Base-by-base conservation (phyloP, 2,329 filamentous ascomycete species). In the Ophiocordyceps robertsii region DNA sequence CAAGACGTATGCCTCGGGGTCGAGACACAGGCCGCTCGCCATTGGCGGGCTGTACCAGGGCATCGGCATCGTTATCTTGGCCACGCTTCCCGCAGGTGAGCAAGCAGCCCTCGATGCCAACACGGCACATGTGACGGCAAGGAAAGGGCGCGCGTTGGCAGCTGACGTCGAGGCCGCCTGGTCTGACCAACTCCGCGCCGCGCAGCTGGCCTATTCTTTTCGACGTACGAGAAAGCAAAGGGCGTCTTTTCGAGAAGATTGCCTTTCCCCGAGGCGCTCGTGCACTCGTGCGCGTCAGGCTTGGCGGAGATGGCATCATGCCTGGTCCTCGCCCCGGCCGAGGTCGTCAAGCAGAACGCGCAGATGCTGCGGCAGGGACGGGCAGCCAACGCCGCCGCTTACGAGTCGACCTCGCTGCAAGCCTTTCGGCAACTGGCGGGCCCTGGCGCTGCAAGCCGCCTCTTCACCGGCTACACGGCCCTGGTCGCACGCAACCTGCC, bases 331-430 rank as follows among this genome's bases (percentile, higher is more conserved):
- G 90, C 88, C 0, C 89, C 88, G 0, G 86, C 87, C 13, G 88
- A 95, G 59, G 85, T 94, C 8, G 76, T 95, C 48, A 95, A 95
- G 65, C 88, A 94, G 58, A 95, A 95, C 60, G 87, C 89, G 0
- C 88, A 95, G 60, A 88, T 95, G 73, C 68, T 92, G 1, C 67
- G 54, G 29, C 54, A 47, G 14, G 51, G 45, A 47, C 45, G 37
- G 49, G 33, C 32, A 31, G 32, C 43, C 53, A 54, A 48, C 19
- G 50, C 45, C 14, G 31, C 11, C 7, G 6, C 38, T 41, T 30
- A 35, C 9, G 33, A 24, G 29, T 66, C 63, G 5, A 69, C 68
- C 0, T 75, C 70, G 0, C 52, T 73, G n/a, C 60, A 63, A 44
- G 68, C 69, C 1, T 59, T 77, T 48, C 65, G 59, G 44, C 69